Percentiles rank a stretch among this genome's conserved stretches.
Evolutionary conservation across 2,329 filamentous ascomycete genomes (phyloP).

Genomic region (Neurospora sp.): DNA sequence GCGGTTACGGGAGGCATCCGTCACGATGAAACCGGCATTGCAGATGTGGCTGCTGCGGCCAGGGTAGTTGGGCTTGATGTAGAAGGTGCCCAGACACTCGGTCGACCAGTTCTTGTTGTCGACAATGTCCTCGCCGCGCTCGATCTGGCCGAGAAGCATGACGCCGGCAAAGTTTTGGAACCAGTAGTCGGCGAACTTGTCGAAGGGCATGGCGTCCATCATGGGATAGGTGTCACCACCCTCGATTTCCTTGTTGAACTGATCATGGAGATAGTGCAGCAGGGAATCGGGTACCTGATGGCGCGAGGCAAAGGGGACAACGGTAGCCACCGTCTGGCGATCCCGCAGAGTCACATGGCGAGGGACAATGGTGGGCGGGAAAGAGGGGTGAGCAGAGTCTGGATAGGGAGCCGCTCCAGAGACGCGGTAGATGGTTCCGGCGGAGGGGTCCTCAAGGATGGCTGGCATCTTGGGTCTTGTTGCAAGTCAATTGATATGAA

Average conservation of each 20-base stretch:
- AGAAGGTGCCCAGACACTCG: conserved; percentile 80
- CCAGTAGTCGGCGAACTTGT: conserved; percentile 75
- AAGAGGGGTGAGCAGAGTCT: conserved; percentile 46
- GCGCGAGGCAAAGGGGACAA: conserved; percentile 72
- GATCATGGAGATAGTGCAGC: conserved; percentile 67
- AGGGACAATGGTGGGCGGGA: conserved; percentile 60
- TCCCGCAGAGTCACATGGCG: conserved; percentile 76
- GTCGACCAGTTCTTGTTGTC: conserved; percentile 65
- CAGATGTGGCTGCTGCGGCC: conserved; percentile 85
- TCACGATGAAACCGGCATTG: conserved; percentile 73
- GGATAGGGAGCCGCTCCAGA: conserved; percentile 59
- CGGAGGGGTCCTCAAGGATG: conserved; percentile 66
- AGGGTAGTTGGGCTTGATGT: conserved; percentile 90
- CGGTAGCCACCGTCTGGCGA: conserved; percentile 71
- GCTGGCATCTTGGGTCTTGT: conserved; percentile 53
- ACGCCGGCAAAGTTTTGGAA: conserved; percentile 83
- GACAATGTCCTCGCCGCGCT: conserved; percentile 46
- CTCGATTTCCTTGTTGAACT: conserved; percentile 84
- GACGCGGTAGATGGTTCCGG: conserved; percentile 59
- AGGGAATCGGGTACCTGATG: conserved; percentile 67
- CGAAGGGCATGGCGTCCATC: conserved; percentile 63
- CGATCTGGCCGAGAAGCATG: conserved; percentile 73
- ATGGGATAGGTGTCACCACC: conserved; percentile 89
- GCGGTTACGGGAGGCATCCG: conserved; percentile 60
- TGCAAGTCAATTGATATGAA: neutral